Percentiles rank a stretch among this genome's conserved stretches.
Conservation (phyloP, 768 basidiomycete genomes). For the Paxillus rubicundulus region DNA sequence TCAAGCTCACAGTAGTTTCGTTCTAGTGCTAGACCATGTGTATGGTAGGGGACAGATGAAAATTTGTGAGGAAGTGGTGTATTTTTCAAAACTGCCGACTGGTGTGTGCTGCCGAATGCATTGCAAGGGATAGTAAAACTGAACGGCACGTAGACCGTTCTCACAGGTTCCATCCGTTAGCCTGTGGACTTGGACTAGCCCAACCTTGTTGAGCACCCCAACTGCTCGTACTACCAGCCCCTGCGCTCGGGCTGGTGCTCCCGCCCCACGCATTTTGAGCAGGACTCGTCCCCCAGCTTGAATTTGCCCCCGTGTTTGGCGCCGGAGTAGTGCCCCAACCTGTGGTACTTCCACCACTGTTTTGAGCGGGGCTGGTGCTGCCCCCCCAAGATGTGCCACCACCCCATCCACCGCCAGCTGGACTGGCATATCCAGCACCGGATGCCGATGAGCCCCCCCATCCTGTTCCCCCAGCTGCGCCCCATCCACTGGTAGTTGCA, state of each 20-base stretch:
- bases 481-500: conserved; percentile 24
- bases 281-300: conserved; percentile 32
- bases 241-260: conserved; percentile 30
- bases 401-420: conserved; percentile 31
- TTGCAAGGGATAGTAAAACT: neutral
- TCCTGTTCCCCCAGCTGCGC: conserved; percentile 22
- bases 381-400: conserved; percentile 24
- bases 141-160: neutral
- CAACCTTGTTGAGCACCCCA: conserved; percentile 43
- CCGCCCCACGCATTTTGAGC: conserved; percentile 39
- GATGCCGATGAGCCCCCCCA: conserved; percentile 31
- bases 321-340: conserved; percentile 26
- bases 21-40: no score
- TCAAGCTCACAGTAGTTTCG: no score
- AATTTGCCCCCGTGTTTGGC: conserved; percentile 23
- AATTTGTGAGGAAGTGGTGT: no score
- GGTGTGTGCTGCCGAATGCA: no score
- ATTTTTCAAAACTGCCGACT: no score
- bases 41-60: no score
- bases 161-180: conserved; percentile 54
- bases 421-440: conserved; percentile 32
- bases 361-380: conserved; percentile 25
- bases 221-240: conserved; percentile 11
- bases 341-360: conserved; percentile 15
- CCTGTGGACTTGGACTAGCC: conserved; percentile 47